These are phyloP conservation scores for Musa beccarii DNA, from an alignment of 176 grass and related monocot genomes.

Conservation along the genomic window DNA sequence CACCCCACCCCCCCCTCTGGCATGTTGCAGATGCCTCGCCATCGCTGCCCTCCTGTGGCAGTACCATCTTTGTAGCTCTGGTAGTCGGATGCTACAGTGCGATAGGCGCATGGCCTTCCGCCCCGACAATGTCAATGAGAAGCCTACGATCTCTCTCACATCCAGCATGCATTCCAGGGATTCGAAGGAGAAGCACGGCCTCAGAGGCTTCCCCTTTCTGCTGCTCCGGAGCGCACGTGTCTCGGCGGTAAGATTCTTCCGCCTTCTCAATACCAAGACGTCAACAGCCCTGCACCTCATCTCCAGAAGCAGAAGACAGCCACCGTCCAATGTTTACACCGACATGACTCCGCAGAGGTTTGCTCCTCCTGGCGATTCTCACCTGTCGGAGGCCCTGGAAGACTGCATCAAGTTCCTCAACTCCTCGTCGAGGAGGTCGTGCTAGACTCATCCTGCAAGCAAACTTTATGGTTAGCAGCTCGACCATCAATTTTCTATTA, in stretches of 20 bases:
- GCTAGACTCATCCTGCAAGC: slow-evolving; percentile 22
- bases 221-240: background rate
- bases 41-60: background rate
- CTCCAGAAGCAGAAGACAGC: slow-evolving; percentile 19
- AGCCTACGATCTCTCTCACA: slow-evolving; percentile 6
- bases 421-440: slow-evolving; percentile 81
- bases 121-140: background rate
- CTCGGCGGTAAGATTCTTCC: background rate
- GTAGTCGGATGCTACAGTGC: background rate
- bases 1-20: too few species aligned
- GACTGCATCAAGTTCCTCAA: slow-evolving; percentile 99
- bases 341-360: slow-evolving; percentile 38
- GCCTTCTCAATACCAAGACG: slow-evolving; percentile 16
- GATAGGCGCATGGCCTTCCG: background rate
- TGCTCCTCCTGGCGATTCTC: slow-evolving; percentile 63
- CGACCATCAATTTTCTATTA: background rate
- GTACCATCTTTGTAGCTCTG: background rate
- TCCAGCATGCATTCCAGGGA: background rate
- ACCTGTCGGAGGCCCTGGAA: slow-evolving; percentile 78
- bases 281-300: slow-evolving; percentile 21
- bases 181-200: slow-evolving; percentile 7
- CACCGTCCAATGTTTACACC: slow-evolving; percentile 3
- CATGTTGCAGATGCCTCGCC: background rate
- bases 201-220: background rate
- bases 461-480: background rate